Conservation (phyloP, 768 basidiomycete species). For the Paxillus involutus region DNA sequence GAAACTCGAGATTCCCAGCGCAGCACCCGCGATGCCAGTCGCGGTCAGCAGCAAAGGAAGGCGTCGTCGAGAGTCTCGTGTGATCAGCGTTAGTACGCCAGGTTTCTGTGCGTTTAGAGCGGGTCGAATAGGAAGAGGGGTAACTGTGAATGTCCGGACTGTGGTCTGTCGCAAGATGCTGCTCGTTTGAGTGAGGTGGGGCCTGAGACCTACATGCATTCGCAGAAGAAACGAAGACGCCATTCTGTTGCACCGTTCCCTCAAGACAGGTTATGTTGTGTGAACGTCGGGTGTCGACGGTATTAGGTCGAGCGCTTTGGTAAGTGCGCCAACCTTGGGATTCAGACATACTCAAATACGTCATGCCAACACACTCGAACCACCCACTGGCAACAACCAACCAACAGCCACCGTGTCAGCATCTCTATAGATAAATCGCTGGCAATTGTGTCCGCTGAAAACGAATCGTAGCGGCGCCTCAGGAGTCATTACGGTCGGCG, state of each 20-base stretch:
- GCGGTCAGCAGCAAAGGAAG: constrained; percentile 24
- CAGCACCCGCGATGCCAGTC: constrained; percentile 39
- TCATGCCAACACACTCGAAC: too few species aligned
- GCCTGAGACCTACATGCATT: constrained; percentile 15
- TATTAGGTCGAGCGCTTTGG: too few species aligned
- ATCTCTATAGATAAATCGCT: too few species aligned
- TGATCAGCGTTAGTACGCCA: not conserved
- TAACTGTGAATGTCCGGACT: not conserved
- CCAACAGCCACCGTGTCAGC: too few species aligned
- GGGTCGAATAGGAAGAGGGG: constrained; percentile 1
- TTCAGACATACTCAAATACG: too few species aligned
- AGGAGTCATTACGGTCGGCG: too few species aligned
- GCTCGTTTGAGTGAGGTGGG: constrained; percentile 4
- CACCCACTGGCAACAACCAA: too few species aligned
- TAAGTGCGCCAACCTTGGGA: too few species aligned
- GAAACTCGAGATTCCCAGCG: constrained; percentile 44
- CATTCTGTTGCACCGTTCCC: not conserved
- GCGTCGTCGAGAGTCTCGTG: constrained; percentile 6
- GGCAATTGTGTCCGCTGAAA: too few species aligned
- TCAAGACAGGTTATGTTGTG: not conserved
- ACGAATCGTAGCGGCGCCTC: too few species aligned
- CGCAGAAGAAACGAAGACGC: constrained; percentile 17
- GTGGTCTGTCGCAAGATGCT: not conserved
- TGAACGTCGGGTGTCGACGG: too few species aligned
- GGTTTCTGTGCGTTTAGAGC: not conserved